A percentile compares a stretch with the other conserved stretches of the same genome.
Evolutionary conservation across 768 basidiomycete species (phyloP).

Genomic region (Zangia roseola): DNA sequence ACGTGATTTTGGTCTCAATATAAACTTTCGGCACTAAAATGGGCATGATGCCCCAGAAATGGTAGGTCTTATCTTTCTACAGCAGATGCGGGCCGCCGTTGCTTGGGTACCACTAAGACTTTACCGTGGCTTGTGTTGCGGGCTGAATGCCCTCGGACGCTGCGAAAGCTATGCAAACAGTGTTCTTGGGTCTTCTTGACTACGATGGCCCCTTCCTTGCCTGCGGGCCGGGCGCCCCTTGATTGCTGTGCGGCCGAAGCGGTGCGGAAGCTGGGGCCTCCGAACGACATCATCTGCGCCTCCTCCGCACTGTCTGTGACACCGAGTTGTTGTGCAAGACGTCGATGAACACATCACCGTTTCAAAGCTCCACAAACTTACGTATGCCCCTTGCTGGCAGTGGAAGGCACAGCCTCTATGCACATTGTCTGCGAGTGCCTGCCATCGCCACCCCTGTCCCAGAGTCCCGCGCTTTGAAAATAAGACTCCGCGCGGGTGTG

Average conservation of each 20-base stretch:
- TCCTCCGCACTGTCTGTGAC: conserved; percentile 3
- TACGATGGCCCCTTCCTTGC: neutral
- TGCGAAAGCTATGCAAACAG: conserved; percentile 3
- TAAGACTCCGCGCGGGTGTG: conserved; percentile 8
- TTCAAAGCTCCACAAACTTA: neutral
- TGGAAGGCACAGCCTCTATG: conserved; percentile 23
- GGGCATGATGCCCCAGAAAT: conserved; percentile 17
- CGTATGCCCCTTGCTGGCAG: conserved; percentile 11
- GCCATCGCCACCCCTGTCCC: conserved; percentile 2
- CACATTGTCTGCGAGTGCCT: conserved; percentile 8
- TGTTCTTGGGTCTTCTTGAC: neutral
- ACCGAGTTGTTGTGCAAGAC: neutral
- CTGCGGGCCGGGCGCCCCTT: neutral
- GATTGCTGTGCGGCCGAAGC: conserved; percentile 26
- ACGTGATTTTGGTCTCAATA: neutral
- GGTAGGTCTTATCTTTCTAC: conserved; percentile 21
- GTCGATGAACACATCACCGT: neutral
- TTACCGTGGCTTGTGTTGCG: neutral
- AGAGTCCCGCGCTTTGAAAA: neutral
- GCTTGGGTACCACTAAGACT: neutral
- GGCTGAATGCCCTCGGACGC: neutral
- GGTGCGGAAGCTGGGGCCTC: conserved; percentile 17
- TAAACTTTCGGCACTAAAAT: conserved; percentile 3
- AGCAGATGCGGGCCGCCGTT: conserved; percentile 5
- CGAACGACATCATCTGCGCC: conserved; percentile 19